phyloP scores from a whole-genome alignment of 805 yeast species.

The Hanseniaspora valbyensis region DNA sequence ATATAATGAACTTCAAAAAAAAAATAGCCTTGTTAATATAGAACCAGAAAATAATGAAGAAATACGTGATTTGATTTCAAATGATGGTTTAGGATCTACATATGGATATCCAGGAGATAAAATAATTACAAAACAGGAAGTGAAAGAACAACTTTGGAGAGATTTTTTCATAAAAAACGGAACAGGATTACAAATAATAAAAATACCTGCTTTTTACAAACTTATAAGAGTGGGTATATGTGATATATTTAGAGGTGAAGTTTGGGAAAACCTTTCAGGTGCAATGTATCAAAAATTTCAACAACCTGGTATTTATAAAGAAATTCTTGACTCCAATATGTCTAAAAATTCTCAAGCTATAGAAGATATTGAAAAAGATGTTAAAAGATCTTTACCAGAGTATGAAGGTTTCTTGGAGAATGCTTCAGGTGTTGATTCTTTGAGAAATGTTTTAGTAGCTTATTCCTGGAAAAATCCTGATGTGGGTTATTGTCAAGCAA shows the following conservation, averaged over 20 bases:
- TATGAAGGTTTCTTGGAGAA: constrained; percentile 82
- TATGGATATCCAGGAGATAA: constrained; percentile 89
- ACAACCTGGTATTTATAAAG: constrained; percentile 47
- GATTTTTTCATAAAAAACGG: constrained; percentile 80
- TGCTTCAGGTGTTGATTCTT: constrained; percentile 66
- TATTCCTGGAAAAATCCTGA: constrained; percentile 96
- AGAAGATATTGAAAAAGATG: constrained; percentile 93
- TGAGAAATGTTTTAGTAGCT: constrained; percentile 81
- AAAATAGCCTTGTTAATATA: constrained; percentile 44
- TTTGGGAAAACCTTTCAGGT: constrained; percentile 91
- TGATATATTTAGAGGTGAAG: constrained; percentile 85
- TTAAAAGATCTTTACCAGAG: constrained; percentile 89
- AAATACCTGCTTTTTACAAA: constrained; percentile 67
- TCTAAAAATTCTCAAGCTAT: constrained; percentile 69
- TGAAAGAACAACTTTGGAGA: constrained; percentile 87
- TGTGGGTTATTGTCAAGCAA: constrained; percentile 96
- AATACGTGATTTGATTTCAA: constrained; percentile 38
- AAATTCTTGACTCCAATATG: constrained; percentile 47
- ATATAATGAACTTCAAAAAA: background rate
- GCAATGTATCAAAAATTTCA: constrained; percentile 64
- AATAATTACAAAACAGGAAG: constrained; percentile 59
- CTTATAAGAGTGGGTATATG: constrained; percentile 86
- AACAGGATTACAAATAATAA: constrained; percentile 62
- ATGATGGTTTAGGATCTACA: constrained; percentile 75
- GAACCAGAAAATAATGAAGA: constrained; percentile 20